Base-by-base conservation (phyloP, 169 alveolate genomes). In the Plasmodium blacklocki region DNA sequence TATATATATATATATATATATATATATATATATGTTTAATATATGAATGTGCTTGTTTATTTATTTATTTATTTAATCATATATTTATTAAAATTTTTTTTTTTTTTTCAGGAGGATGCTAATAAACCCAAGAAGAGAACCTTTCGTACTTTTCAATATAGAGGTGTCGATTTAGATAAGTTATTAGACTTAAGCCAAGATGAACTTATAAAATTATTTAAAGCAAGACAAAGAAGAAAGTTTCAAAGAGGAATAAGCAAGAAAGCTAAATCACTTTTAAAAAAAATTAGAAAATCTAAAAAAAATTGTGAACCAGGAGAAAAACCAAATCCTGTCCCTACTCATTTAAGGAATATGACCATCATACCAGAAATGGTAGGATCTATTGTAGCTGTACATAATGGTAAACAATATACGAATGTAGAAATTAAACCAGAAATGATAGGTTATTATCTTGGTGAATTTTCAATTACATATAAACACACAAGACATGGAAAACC, bases 381-480 rank as follows among this genome's bases (percentile, higher is more conserved):
- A 45, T 97, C 99, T 58, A 97, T 98, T 60, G 99, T 98, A 63
- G 99, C 98, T 68, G 98, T 98, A 73, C 98, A 98, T 98, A 97
- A 98, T 90, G 99, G 99, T 67, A 98, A 98, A 95, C 97, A 96
- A 89, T 98, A 95, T 95, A 97, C 96, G 93, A 96, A 97, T 75
- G 99, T 98, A 71, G 99, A 98, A 95, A 97, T 98, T 88, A 98
- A 98, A 94, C 99, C 99, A 21, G 99, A 98, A 94, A 98, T 98
- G 99, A 96, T 98, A 88, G 99, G 99, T 72, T 97, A 98, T 97
- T 98, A 98, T 95, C 95, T 98, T 74, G 99, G 99, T 21, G 99
- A 98, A 95, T 98, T 98, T 96, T 97, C 99, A 64, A 96, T 98
- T 93, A 98, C 99, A 59, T 98, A 98, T 98, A 98, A 98, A 96